These are phyloP conservation scores for Fusarium chuoi DNA, from an alignment of 2,329 filamentous ascomycete species.

Conservation along the genomic window DNA sequence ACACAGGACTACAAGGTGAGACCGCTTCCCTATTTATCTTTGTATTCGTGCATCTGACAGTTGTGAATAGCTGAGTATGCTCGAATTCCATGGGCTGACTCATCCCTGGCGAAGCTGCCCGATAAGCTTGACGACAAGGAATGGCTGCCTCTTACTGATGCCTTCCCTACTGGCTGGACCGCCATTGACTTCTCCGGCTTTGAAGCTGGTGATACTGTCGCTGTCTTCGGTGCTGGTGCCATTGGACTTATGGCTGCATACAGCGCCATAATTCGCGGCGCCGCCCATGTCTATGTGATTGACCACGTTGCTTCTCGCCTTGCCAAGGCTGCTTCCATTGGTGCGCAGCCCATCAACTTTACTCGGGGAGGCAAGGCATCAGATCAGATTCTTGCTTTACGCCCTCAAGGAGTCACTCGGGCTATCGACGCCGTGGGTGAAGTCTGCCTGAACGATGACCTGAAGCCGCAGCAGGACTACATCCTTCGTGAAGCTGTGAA, in stretches of 20 bases:
- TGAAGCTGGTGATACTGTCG: constrained; percentile 19
- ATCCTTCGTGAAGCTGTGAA: constrained; percentile 9
- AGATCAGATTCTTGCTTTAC: constrained; percentile 20
- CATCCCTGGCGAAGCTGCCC: constrained; percentile 6
- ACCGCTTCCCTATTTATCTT: accelerated
- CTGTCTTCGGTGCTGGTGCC: constrained; percentile 18
- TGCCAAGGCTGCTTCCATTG: constrained; percentile 12
- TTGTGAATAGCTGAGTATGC: constrained; percentile 8
- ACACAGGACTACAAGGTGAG: constrained; percentile 1
- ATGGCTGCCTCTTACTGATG: constrained; percentile 12
- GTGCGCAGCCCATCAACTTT: constrained; percentile 28
- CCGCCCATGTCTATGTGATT: constrained; percentile 25
- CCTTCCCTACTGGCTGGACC: constrained; percentile 19
- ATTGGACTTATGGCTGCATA: constrained; percentile 25
- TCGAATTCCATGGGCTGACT: constrained; percentile 9
- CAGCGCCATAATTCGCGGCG: constrained; percentile 24
- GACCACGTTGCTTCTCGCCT: constrained; percentile 17
- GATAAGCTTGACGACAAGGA: not conserved
- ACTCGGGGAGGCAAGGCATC: constrained; percentile 21
- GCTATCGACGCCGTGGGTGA: constrained; percentile 15
- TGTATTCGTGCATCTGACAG: not conserved
- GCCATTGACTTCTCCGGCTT: constrained; percentile 14
- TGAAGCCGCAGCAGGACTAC: constrained; percentile 16
- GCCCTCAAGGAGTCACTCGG: constrained; percentile 7
- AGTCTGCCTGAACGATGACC: constrained; percentile 4